Evolutionary conservation across 2,329 filamentous ascomycete species (phyloP), one percentile per base, ranked within the genome.

Genomic region (Trichoderma oligosporum): DNA sequence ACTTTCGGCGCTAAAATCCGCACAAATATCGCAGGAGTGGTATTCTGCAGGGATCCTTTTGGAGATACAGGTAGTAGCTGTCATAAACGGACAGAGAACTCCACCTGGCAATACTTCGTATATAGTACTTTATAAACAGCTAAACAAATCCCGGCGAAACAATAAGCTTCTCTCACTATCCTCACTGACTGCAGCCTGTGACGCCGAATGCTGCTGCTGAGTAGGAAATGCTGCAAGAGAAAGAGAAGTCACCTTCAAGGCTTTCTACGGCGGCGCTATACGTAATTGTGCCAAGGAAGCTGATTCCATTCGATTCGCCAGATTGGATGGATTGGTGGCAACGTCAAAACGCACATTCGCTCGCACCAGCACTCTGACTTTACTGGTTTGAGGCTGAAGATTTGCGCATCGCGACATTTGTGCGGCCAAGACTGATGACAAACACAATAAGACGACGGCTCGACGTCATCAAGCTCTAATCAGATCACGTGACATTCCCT

Each of bases 21-120:
- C 70, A 72, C 69, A 72, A 71, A 70, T 70, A 52, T 69, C 69
- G 38, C 57, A 59, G 29, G 16, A 4, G 33, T 31, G 22, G 36
- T 18, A 35, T 39, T 31, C 25, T 48, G 47, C 44, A 49, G 38
- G 42, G 53, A 25, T 56, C 53, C 44, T 11, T 4, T 12, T 36
- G 29, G 35, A 38, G 45, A 35, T n/a, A n/a, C n/a, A n/a, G n/a
- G n/a, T n/a, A 52, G 55, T 25, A 38, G 33, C 31, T n/a, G 47
- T 44, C 51, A 46, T 27, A 16, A 29, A 25, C 39, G 9, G 22
- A 18, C 11, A 42, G 27, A 24, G 35, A 22, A 27, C 27, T 7
- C 7, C 14, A 20, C 27, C 18, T 8, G 12, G 29, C 18, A 22
- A 12, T 20, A 7, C 12, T n/a, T n/a, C n/a, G n/a, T n/a, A n/a